Percentiles rank a stretch among this genome's conserved stretches.
Conservation (phyloP, 1,284 basidiomycete species). For the Sanghuangporus baumii region DNA sequence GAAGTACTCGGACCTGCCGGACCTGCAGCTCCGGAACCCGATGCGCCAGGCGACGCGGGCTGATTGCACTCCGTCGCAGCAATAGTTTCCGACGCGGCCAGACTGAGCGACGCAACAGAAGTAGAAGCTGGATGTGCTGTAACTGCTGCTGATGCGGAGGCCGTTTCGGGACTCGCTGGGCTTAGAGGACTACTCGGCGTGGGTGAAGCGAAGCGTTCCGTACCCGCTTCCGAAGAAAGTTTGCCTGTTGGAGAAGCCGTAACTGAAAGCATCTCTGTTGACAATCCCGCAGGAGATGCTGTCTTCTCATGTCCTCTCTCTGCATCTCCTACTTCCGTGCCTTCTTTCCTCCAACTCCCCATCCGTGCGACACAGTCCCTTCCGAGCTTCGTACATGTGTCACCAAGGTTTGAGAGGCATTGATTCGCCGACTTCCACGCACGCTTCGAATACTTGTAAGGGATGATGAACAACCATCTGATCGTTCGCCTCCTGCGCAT, state of each 20-base stretch:
- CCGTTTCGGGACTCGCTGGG: background rate
- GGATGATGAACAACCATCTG: slow-evolving; percentile 11
- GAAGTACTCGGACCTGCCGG: background rate
- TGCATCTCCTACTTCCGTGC: background rate
- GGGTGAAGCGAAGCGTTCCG: slow-evolving; percentile 30
- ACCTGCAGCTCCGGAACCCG: background rate
- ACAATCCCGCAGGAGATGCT: background rate
- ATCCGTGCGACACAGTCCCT: background rate
- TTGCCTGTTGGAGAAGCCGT: slow-evolving; percentile 6
- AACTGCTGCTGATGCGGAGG: background rate
- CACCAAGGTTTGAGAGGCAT: background rate
- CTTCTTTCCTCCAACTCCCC: background rate
- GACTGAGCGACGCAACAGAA: slow-evolving; percentile 21
- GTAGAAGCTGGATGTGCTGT: slow-evolving; percentile 24
- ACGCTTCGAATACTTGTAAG: slow-evolving; percentile 9
- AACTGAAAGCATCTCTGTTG: slow-evolving; percentile 22
- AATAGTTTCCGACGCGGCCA: slow-evolving; percentile 25
- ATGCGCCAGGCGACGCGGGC: background rate
- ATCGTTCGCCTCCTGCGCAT: slow-evolving; percentile 14
- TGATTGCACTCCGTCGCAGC: slow-evolving; percentile 18
- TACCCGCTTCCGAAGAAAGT: slow-evolving; percentile 4
- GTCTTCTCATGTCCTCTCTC: background rate
- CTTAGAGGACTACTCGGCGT: slow-evolving; percentile 29
- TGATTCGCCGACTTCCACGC: background rate
- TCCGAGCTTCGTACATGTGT: background rate